A percentile compares a stretch with the other conserved stretches of the same genome.
These are phyloP conservation scores for Pseudozyma sp. DNA, from an alignment of 1,284 basidiomycete species.

Conservation along the genomic window DNA sequence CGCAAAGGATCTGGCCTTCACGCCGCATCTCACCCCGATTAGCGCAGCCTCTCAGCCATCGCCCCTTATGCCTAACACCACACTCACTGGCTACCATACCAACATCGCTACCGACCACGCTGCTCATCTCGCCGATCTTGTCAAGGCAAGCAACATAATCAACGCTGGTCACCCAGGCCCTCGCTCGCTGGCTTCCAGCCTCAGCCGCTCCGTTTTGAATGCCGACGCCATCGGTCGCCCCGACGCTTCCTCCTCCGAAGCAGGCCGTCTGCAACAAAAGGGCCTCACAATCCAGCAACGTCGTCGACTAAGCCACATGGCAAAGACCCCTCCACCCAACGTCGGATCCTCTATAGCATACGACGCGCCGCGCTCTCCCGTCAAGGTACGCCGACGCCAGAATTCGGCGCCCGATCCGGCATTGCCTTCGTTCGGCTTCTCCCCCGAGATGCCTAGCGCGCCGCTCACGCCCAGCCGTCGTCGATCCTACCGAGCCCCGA, in stretches of 20 bases:
- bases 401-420: conserved; percentile 36
- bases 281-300: conserved; percentile 48
- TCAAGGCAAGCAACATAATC: conserved; percentile 36
- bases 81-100: conserved; percentile 39
- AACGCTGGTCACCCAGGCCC: conserved; percentile 39
- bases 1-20: conserved; percentile 9
- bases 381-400: conserved; percentile 31
- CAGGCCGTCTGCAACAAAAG: conserved; percentile 1
- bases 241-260: conserved; percentile 1
- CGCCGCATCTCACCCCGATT: conserved; percentile 32
- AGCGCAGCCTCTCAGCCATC: conserved; percentile 28
- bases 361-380: background rate
- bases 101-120: conserved; percentile 44
- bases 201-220: conserved; percentile 44
- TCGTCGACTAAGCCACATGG: conserved; percentile 39
- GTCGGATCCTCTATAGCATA: background rate
- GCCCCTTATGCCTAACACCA: conserved; percentile 27
- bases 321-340: background rate
- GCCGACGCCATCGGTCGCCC: conserved; percentile 27
- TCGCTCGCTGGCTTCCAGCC: conserved; percentile 38
- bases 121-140: conserved; percentile 35
- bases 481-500: conserved; percentile 11
- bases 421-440: conserved; percentile 16
- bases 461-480: conserved; percentile 16
- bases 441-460: conserved; percentile 27